Evolutionary conservation across 2,329 filamentous ascomycete species (phyloP).

Genomic region (Pseudogymnoascus verrucosus): DNA sequence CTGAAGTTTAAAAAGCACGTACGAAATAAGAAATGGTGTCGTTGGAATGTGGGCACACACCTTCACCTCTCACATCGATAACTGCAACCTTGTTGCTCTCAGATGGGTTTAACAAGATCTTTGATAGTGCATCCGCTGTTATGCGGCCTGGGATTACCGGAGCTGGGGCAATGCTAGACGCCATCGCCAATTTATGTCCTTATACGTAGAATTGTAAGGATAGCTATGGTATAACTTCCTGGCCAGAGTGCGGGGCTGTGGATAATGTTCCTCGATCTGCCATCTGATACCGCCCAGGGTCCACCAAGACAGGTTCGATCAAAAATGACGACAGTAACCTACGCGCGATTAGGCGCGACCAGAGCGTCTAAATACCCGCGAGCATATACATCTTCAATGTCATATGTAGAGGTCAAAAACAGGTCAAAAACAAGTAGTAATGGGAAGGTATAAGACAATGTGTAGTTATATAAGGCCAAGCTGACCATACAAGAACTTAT

Average conservation of each 20-base stretch:
- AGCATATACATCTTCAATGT: background rate
- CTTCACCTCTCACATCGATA: slow-evolving; percentile 82
- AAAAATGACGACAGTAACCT: background rate
- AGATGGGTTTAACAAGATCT: slow-evolving; percentile 22
- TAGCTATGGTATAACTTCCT: background rate
- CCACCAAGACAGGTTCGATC: background rate
- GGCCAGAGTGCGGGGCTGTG: background rate
- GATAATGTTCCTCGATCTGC: background rate
- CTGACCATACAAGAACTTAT: background rate
- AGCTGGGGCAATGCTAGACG: background rate
- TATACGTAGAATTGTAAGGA: background rate
- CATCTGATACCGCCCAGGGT: background rate
- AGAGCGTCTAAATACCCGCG: background rate
- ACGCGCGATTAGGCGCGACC: background rate
- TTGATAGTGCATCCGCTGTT: slow-evolving; percentile 22
- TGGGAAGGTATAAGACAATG: background rate
- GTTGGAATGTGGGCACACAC: slow-evolving; percentile 33
- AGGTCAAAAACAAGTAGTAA: background rate
- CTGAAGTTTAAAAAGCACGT: background rate
- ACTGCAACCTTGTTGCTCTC: slow-evolving; percentile 48
- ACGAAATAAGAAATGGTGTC: slow-evolving; percentile 6
- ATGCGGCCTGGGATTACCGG: slow-evolving; percentile 16
- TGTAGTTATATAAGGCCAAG: background rate
- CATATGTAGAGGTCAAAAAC: background rate
- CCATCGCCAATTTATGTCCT: background rate